Base-by-base conservation (phyloP, 768 basidiomycete species). In the Mycena latifolia region DNA sequence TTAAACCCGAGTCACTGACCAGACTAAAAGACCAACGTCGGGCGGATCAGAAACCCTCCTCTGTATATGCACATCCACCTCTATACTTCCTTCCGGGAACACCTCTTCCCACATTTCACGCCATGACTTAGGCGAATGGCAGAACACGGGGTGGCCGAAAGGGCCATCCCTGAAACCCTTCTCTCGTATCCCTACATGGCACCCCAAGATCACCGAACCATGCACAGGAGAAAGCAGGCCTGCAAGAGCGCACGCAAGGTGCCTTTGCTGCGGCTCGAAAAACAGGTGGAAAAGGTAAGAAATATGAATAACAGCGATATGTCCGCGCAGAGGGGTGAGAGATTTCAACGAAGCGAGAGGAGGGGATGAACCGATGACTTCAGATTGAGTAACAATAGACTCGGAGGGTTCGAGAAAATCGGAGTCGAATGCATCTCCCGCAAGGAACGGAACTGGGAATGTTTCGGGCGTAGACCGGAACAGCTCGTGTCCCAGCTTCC, bases 401-500 rank as follows among this genome's bases (percentile, higher is more conserved):
- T 72, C 69, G 0, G 70, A 68, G 11, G 80, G 79, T 22, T 72
- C 72, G 27, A 90, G 80, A 52, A 85, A 78, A 10, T 67, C 61
- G 14, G 82, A 75, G 66, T 89, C 81, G 50, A 92, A 83, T 0
- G 76, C 79, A 62, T 92, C 83, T 0, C 89, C 90, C 9, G 80
- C 75, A 18, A 91, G 61, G 70, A 92, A 91, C 0, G 78, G 73
- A 0, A 82, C 84, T 1, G 88, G 86, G 73, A 87, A 90, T 0
- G 82, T 80, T 41, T 83, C 77, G 0, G 85, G 82, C 0, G 79
- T 86, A 14, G 85, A 80, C 48, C 74, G 81, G 77, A 90, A 92
- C 10, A 92, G 78, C 52, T 85, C 81, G 65, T 91, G 89, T 2
- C 90, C 91, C 5, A 84, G 79, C 6, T 86, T 79, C 89, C 88